phyloP scores from a whole-genome alignment of 2,329 filamentous ascomycete species.

The Ophiosphaerella korrae region DNA sequence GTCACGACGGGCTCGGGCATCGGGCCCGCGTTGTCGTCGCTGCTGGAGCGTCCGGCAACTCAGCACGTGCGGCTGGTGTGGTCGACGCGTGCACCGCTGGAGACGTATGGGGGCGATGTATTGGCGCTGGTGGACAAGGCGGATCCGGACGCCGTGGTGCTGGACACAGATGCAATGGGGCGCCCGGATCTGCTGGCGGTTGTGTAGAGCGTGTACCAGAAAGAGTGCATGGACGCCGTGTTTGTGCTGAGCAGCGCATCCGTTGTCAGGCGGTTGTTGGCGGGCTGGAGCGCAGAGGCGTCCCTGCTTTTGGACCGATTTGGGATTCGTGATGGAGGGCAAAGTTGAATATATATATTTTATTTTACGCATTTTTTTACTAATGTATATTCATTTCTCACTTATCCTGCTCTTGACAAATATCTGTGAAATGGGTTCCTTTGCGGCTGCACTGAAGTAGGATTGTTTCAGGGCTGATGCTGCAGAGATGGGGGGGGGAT shows the following conservation, averaged over 20 bases:
- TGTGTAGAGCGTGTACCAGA: conserved; percentile 56
- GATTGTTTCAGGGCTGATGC: no score
- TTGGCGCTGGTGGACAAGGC: conserved; percentile 60
- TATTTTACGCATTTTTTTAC: no score
- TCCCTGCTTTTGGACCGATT: conserved; percentile 74
- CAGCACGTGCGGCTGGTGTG: conserved; percentile 68
- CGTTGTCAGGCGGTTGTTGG: conserved; percentile 72
- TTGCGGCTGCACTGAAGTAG: no score
- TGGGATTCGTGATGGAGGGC: conserved; percentile 66
- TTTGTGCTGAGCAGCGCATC: conserved; percentile 74
- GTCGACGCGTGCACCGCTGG: conserved; percentile 66
- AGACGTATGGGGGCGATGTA: conserved; percentile 66
- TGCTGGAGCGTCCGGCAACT: conserved; percentile 57
- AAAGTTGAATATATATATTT: not conserved
- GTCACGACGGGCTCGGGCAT: conserved; percentile 45
- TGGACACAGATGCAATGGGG: conserved; percentile 67
- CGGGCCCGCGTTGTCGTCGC: conserved; percentile 53
- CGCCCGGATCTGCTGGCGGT: conserved; percentile 66
- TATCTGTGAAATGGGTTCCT: no score
- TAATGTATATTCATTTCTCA: no score
- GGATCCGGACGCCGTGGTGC: conserved; percentile 67
- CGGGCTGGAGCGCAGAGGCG: conserved; percentile 67
- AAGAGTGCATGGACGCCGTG: conserved; percentile 66
- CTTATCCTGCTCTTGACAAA: no score
- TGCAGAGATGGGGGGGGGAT: not conserved